Base-by-base conservation (phyloP, 768 basidiomycete genomes). In the Stropharia rugosoannulata region DNA sequence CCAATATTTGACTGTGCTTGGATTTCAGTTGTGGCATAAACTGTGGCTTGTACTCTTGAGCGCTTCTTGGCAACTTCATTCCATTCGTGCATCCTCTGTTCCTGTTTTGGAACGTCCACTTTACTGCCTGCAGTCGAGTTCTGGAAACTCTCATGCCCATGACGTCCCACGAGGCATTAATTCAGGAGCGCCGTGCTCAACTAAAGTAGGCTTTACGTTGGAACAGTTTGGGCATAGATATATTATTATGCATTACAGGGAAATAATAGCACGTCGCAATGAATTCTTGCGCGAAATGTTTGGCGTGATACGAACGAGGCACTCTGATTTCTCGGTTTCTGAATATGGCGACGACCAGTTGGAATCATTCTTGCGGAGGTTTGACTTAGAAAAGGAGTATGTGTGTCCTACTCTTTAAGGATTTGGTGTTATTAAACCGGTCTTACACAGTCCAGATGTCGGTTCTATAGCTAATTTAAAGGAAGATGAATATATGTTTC, bases 201-300 rank as follows among this genome's bases (percentile, higher is more conserved):
- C 69, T 81, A 48, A 64, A 75, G 80, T 80, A 64, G 60, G 69
- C 61, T 54, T 40, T 51, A 11, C 46, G 44, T 44, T 57, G 11
- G 41, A 37, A 25, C 19, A 55, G 49, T 32, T 19, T 40, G 49
- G 48, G 32, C 56, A 12, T 36, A 37, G 42, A 46, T n/a, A 51
- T 11, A 48, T 57, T 48, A 57, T 48, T 53, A 49, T 39, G 55
- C 42, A 48, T 49, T 57, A 16, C 59, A 92, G 89, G 66, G 77
- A 75, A 60, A 85, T 92, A 59, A 70, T 83, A 42, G 70, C 78
- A 45, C 84, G 83, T 61, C 77, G 89, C 68, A 86, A 88, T 84
- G 84, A 75, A 51, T 78, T 90, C 47, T 78, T 92, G 66, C 77
- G 78, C 41, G 81, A 90, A 68, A 84, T 92, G 83, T 87, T 81